phyloP scores from a whole-genome alignment of 2,329 filamentous ascomycete species.

The Xylariaceae sp. region DNA sequence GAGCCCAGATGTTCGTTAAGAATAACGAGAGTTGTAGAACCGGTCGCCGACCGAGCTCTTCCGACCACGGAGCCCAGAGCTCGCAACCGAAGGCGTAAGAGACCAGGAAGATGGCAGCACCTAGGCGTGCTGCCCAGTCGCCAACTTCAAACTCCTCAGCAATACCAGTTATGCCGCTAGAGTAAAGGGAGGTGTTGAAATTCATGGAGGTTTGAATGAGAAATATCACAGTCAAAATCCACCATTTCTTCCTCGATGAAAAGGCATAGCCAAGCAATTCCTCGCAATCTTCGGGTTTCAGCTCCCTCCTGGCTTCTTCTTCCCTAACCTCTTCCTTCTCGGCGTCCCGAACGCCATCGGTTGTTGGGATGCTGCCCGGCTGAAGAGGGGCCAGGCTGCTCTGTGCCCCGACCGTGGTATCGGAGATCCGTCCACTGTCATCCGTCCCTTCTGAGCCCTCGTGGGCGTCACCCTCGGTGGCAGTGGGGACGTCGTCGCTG shows the following conservation, averaged over 20 bases:
- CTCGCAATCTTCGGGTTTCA: slow-evolving; percentile 50
- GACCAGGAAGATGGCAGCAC: slow-evolving; percentile 73
- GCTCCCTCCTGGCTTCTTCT: slow-evolving; percentile 26
- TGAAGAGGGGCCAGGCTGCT: slow-evolving; percentile 12
- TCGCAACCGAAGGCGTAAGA: slow-evolving; percentile 82
- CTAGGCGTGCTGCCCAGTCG: slow-evolving; percentile 62
- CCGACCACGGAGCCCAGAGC: slow-evolving; percentile 82
- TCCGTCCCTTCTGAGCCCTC: neutral
- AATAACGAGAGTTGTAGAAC: slow-evolving; percentile 68
- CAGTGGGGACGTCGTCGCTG: too few species aligned
- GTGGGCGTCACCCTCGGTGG: neutral
- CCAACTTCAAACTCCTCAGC: slow-evolving; percentile 63
- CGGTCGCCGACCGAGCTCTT: slow-evolving; percentile 73
- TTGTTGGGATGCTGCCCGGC: slow-evolving; percentile 19
- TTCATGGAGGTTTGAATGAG: slow-evolving; percentile 72
- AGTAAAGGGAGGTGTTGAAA: slow-evolving; percentile 71
- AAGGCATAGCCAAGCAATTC: slow-evolving; percentile 60
- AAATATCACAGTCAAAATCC: slow-evolving; percentile 67
- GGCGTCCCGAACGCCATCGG: slow-evolving; percentile 16
- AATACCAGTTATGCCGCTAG: slow-evolving; percentile 62
- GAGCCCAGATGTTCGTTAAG: slow-evolving; percentile 71
- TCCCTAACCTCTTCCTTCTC: slow-evolving; percentile 22
- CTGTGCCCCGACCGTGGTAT: slow-evolving; percentile 20
- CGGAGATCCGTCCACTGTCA: slow-evolving; percentile 10
- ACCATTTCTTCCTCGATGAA: slow-evolving; percentile 62